A percentile compares a stretch with the other conserved stretches of the same genome.
phyloP scores from a whole-genome alignment of 345 rosid species.

The Melaleuca alternifolia region DNA sequence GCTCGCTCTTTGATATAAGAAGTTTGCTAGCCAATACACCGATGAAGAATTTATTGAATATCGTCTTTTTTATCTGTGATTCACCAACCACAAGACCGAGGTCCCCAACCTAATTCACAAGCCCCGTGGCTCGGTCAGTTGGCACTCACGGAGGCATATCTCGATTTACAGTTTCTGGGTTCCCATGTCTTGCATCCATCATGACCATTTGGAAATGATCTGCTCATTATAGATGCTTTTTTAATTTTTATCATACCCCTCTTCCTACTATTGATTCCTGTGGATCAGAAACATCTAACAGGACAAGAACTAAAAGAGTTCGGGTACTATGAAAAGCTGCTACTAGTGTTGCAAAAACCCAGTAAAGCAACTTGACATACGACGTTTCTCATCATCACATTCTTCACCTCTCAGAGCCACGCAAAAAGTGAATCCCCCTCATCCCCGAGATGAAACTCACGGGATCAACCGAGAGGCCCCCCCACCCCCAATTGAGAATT shows the following conservation, averaged over 20 bases:
- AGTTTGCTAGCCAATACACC: not conserved
- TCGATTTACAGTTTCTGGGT: not conserved
- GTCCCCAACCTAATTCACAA: not conserved
- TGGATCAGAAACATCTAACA: not conserved
- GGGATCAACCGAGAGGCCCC: not conserved
- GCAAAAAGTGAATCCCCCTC: not conserved
- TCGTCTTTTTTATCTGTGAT: not conserved
- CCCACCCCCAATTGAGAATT: too few species aligned
- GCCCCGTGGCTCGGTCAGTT: not conserved
- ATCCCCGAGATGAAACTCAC: not conserved
- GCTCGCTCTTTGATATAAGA: not conserved
- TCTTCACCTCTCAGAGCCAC: not conserved
- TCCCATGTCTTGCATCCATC: not conserved
- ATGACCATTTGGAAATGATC: not conserved
- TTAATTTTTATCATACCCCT: not conserved
- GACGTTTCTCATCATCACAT: not conserved
- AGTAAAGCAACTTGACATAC: not conserved
- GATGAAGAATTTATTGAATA: not conserved
- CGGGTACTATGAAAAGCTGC: not conserved
- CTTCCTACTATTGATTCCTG: not conserved
- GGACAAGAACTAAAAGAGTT: not conserved
- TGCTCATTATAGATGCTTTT: not conserved
- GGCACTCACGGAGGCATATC: not conserved
- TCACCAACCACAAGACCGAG: not conserved
- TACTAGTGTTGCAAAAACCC: not conserved